Conservation (phyloP, 2,329 filamentous ascomycete species). For the Sporothrix globosa region DNA sequence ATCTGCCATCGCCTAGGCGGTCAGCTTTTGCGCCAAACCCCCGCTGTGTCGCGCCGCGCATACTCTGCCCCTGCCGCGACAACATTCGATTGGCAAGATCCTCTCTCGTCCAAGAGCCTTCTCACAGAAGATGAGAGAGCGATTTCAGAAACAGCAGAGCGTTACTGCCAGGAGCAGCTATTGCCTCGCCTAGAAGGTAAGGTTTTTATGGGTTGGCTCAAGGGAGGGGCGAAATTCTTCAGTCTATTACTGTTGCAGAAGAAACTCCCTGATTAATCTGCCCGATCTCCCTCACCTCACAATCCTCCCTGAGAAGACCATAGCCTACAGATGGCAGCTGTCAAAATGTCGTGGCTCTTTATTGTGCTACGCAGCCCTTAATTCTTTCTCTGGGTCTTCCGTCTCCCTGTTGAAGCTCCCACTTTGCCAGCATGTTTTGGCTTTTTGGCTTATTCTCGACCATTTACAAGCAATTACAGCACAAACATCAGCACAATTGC, state of each 20-base stretch:
- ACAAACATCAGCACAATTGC: not conserved
- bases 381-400: constrained; percentile 1
- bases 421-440: constrained; percentile 14
- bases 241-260: not conserved
- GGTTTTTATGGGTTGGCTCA: constrained; percentile 38
- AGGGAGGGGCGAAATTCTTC: constrained; percentile 23
- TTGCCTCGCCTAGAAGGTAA: constrained; percentile 82
- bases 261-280: constrained; percentile 23
- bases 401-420: constrained; percentile 7
- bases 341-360: constrained; percentile 4
- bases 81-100: constrained; percentile 88
- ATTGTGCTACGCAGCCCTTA: not conserved
- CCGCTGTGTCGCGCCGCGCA: constrained; percentile 28
- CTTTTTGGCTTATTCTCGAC: not conserved
- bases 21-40: constrained; percentile 33
- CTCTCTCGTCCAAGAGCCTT: constrained; percentile 72
- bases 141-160: constrained; percentile 85
- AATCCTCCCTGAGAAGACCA: constrained; percentile 20
- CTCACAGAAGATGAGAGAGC: constrained; percentile 89
- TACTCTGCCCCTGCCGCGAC: constrained; percentile 31
- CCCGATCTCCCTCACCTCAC: constrained; percentile 11
- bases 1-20: constrained; percentile 31
- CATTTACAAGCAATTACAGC: not conserved
- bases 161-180: constrained; percentile 91
- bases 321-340: not conserved